Evolutionary conservation across 2,329 filamentous ascomycete genomes (phyloP), one percentile per base, ranked within the genome.

Genomic region (Byssochlamys sp.): DNA sequence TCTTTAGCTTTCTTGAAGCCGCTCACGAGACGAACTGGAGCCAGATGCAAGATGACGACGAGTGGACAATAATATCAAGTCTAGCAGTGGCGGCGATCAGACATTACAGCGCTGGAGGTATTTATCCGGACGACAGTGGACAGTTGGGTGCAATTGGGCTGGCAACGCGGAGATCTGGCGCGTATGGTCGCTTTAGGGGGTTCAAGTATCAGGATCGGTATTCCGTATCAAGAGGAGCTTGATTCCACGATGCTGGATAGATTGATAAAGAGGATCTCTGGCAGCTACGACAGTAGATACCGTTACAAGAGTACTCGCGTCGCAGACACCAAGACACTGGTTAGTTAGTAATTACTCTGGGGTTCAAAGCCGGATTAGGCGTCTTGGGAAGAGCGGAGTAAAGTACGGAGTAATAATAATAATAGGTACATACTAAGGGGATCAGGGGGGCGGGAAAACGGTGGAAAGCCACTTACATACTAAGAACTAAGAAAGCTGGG

Each of bases 41-140:
- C 57, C 60, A 58, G 49, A 62, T 59, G 61, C 60, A 63, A 59
- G 57, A 62, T 62, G 61, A 65, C 62, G 58, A 55, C 55, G 54
- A 14, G n/a, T 45, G 39, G 11, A 10, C 14, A 45, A 33, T 11
- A 33, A 14, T 45, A 45, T 45, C 39, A 52, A 51, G 49, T 26
- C 49, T 27, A 28, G 25, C 24, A 26, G 25, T 26, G 49, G 24
- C 24, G 25, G 14, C 27, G 49, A 51, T 51, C 25, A 28, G 6
- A 28, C 49, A 51, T 51, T 51, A 28, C 49, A 51, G 49, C 4
- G 49, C 19, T 26, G 27, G 49, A 12, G 11, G 49, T 26, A 24
- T 51, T 45, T 45, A 19, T 4, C 35, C 35, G 35, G 35, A 19
- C n/a, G n/a, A 19, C 35, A 45, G 14, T 45, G 39, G n/a, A 45